phyloP scores from a whole-genome alignment of 2,329 filamentous ascomycete genomes.

The Aspergillus sp. region DNA sequence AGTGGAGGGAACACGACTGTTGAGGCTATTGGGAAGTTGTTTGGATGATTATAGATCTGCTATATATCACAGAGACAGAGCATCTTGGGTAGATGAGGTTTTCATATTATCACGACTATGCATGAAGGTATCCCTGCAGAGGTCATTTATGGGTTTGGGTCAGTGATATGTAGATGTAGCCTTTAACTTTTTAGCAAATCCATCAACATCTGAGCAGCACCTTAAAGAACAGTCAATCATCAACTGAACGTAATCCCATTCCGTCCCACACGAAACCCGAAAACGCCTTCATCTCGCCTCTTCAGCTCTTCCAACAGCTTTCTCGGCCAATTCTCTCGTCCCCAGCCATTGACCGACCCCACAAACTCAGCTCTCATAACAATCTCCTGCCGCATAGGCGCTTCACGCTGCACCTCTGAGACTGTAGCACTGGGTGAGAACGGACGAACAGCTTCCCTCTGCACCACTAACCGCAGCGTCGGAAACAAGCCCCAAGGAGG shows the following conservation, averaged over 20 bases:
- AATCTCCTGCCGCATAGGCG: constrained; percentile 39
- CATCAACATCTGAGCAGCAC: background rate
- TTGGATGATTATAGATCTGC: constrained; percentile 29
- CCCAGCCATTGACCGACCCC: constrained; percentile 44
- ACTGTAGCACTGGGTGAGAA: constrained; percentile 41
- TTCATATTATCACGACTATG: background rate
- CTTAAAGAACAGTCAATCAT: background rate
- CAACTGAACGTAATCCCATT: constrained; percentile 29
- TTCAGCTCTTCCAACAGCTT: constrained; percentile 35
- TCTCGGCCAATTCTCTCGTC: constrained; percentile 41
- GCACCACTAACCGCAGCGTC: constrained; percentile 42
- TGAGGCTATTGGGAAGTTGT: constrained; percentile 63
- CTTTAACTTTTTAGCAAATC: too few relatives aligned
- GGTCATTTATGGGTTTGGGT: background rate
- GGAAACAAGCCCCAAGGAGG: constrained; percentile 46
- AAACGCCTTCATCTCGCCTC: constrained; percentile 33
- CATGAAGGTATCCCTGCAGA: background rate
- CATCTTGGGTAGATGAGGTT: background rate
- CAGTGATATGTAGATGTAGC: background rate
- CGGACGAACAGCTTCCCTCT: constrained; percentile 39
- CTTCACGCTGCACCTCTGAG: constrained; percentile 40
- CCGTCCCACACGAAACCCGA: constrained; percentile 34
- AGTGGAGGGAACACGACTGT: constrained; percentile 69
- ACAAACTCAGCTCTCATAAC: constrained; percentile 41
- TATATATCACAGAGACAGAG: background rate